Base-by-base conservation (phyloP, 441 rosid genomes). In the Breynia disticha region DNA sequence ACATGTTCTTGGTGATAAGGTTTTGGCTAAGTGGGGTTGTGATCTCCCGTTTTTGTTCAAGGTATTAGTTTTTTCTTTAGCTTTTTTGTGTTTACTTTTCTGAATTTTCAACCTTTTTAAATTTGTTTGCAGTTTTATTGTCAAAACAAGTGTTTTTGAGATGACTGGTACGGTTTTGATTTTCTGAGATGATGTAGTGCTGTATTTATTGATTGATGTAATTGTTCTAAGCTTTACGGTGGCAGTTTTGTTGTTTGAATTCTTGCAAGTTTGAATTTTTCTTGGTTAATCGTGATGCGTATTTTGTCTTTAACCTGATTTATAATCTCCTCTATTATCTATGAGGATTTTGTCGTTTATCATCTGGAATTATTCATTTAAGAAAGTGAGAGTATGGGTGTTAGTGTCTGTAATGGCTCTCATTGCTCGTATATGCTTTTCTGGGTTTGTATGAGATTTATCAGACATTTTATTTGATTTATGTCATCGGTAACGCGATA, bases 21-120 rank as follows among this genome's bases (percentile, higher is more conserved):
- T 81, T 61, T 56, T 81, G 67, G 65, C 61, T n/a, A 71, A 71
- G 62, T 84, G 89, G 90, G 95, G 90, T 1, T 75, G 60, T 64
- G 82, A 86, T 80, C 85, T 83, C 59, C 98, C 95, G 57, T 86
- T 82, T 73, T 68, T 80, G 67, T 84, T 81, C 77, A 81, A 84
- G 96, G 93, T 89, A 68, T 21, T 3, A 49, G 2, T 54, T 50
- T 20, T 41, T 4, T 0, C 32, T 15, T 58, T 44, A 3, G 35
- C 28, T 11, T 38, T 21, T 17, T 2, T 48, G 16, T 32, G 4
- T 19, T 18, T 19, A 7, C 4, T 48, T 15, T 18, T 14, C 3
- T 9, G 16, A 21, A 50, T 18, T 51, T 11, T 32, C 0, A 24
- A 24, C 19, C 24, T 32, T 52, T 52, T 16, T 17, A n/a, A n/a